Evolutionary conservation across 306 rosid genomes (phyloP).

Genomic region (Trifolium dubium): DNA sequence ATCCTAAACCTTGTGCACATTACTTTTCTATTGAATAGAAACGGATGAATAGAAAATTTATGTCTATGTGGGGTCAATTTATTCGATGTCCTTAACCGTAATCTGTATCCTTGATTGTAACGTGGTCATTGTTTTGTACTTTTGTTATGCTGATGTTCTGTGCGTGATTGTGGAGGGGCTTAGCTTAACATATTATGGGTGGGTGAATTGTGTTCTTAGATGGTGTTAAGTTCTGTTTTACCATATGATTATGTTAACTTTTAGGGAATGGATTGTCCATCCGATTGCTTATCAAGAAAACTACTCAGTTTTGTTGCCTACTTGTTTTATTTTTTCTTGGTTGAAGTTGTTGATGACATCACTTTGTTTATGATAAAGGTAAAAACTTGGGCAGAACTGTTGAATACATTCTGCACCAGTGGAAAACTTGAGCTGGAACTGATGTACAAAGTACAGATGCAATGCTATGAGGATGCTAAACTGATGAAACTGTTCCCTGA

Average conservation of each 20-base stretch:
- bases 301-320: background rate
- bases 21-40: slow-evolving; percentile 14
- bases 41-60: background rate
- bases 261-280: slow-evolving; percentile 11
- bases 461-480: slow-evolving; percentile 99
- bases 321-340: background rate
- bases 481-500: slow-evolving; percentile 97
- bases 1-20: background rate
- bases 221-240: background rate
- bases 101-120: background rate
- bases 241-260: slow-evolving; percentile 8
- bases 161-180: background rate
- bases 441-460: slow-evolving; percentile 98
- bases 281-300: slow-evolving; percentile 14
- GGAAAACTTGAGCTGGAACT: slow-evolving; percentile 99
- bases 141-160: slow-evolving; percentile 6
- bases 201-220: background rate
- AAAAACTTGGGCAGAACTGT: slow-evolving; percentile 89
- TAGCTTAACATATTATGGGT: background rate
- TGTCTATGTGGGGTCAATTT: slow-evolving; percentile 4
- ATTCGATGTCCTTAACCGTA: background rate
- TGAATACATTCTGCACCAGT: slow-evolving; percentile 88
- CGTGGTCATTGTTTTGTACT: background rate
- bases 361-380: slow-evolving; percentile 57
- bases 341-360: background rate